Conservation (phyloP, 2,329 filamentous ascomycete genomes). For the Cladophialophora yegresii region DNA sequence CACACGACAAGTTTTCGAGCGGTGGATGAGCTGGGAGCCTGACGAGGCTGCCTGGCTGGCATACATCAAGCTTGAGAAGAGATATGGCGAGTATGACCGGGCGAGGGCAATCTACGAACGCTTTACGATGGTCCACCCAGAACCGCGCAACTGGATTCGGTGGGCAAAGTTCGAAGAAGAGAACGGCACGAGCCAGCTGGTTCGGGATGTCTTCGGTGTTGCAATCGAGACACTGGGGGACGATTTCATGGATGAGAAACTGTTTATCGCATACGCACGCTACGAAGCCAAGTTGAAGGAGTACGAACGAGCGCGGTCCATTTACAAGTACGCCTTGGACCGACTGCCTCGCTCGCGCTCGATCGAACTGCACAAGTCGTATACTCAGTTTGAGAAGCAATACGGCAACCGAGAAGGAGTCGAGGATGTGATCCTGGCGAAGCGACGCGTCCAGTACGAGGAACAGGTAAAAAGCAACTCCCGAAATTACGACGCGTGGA, state of each 20-base stretch:
- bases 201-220: conserved; percentile 85
- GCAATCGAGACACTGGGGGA: conserved; percentile 89
- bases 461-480: conserved; percentile 90
- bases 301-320: conserved; percentile 87
- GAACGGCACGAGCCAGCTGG: conserved; percentile 84
- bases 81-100: conserved; percentile 87
- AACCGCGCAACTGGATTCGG: conserved; percentile 97
- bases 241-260: conserved; percentile 91
- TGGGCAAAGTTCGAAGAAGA: conserved; percentile 98
- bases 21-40: conserved; percentile 98
- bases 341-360: conserved; percentile 86
- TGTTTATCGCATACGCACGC: conserved; percentile 93
- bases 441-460: conserved; percentile 89
- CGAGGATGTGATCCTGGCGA: conserved; percentile 93
- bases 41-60: conserved; percentile 94
- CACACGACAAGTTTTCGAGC: conserved; percentile 89
- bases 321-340: conserved; percentile 95
- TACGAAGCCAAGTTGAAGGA: conserved; percentile 95
- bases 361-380: conserved; percentile 81
- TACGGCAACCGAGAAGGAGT: conserved; percentile 92
- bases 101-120: conserved; percentile 87
- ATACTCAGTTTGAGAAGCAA: conserved; percentile 97
- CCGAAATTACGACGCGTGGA: conserved; percentile 97
- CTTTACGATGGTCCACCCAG: conserved; percentile 89
- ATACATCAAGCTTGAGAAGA: conserved; percentile 95